Conservation (phyloP, 2,329 filamentous ascomycete species). For the Cladosporium sp. region DNA sequence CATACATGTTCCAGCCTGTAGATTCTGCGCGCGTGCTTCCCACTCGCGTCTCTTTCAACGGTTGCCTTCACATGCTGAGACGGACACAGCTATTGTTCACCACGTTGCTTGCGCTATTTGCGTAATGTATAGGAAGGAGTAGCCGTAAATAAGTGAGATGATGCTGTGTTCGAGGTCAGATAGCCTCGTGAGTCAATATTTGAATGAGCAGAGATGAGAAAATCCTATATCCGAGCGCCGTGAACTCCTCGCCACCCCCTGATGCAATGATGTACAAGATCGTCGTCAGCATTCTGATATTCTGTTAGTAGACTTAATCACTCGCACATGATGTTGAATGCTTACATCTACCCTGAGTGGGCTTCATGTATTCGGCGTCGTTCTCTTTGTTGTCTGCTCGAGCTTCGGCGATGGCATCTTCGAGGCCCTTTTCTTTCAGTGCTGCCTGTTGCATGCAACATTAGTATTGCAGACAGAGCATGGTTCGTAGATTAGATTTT, state of each 20-base stretch:
- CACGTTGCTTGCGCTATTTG: no score
- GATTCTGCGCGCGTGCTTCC: no score
- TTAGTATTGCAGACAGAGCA: background rate
- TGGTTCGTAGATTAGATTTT: background rate
- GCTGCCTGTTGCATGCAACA: constrained; percentile 58
- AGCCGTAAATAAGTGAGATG: no score
- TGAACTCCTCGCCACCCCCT: background rate
- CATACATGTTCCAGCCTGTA: background rate
- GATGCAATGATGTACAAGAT: background rate
- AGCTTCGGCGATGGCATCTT: constrained; percentile 87
- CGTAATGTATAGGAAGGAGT: no score
- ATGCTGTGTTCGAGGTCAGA: no score
- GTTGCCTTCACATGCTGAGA: no score
- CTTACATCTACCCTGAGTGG: constrained; percentile 27
- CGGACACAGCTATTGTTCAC: no score
- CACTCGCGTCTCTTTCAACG: no score
- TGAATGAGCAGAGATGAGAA: background rate
- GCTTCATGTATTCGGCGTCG: constrained; percentile 64
- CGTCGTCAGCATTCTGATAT: background rate
- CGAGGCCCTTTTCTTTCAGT: constrained; percentile 83
- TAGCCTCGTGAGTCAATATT: no score
- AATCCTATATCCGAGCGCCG: background rate
- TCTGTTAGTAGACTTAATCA: background rate
- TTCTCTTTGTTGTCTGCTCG: constrained; percentile 85
- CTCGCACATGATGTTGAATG: background rate